phyloP scores from a whole-genome alignment of 306 rosid species.

The Trichosanthes cucumerina region DNA sequence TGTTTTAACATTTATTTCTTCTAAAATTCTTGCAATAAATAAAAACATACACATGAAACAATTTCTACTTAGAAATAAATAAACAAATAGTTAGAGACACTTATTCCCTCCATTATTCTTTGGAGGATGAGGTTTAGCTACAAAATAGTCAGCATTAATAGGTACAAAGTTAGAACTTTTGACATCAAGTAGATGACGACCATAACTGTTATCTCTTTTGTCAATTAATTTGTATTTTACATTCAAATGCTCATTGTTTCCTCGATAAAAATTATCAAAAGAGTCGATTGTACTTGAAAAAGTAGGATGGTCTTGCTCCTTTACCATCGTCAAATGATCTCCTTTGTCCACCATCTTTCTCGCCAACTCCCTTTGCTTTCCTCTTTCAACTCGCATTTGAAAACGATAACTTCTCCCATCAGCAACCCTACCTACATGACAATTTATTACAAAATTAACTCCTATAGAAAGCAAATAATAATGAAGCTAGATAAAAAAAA shows the following conservation, averaged over 20 bases:
- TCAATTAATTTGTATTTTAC: not conserved
- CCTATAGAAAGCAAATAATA: not conserved
- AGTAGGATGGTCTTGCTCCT: not conserved
- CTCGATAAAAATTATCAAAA: not conserved
- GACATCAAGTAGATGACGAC: not conserved
- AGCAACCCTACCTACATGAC: not conserved
- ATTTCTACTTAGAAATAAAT: not conserved
- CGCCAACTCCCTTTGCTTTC: not conserved
- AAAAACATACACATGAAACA: not conserved
- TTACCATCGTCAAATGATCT: not conserved
- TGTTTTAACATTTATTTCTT: not conserved
- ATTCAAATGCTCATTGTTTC: not conserved
- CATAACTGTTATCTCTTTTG: not conserved
- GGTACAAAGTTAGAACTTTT: not conserved
- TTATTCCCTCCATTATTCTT: slow-evolving; percentile 5
- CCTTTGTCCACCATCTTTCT: not conserved
- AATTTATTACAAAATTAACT: not conserved
- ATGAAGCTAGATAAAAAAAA: not conserved
- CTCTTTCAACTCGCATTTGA: not conserved
- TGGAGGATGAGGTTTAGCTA: slow-evolving; percentile 13
- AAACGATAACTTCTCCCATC: not conserved
- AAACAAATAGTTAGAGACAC: not conserved
- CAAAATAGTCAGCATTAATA: slow-evolving; percentile 11
- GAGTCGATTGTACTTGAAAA: not conserved
- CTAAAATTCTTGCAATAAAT: not conserved